A percentile compares a stretch with the other conserved stretches of the same genome.
Evolutionary conservation across 805 yeast species (phyloP).

Genomic region (Pichia cabralensis): DNA sequence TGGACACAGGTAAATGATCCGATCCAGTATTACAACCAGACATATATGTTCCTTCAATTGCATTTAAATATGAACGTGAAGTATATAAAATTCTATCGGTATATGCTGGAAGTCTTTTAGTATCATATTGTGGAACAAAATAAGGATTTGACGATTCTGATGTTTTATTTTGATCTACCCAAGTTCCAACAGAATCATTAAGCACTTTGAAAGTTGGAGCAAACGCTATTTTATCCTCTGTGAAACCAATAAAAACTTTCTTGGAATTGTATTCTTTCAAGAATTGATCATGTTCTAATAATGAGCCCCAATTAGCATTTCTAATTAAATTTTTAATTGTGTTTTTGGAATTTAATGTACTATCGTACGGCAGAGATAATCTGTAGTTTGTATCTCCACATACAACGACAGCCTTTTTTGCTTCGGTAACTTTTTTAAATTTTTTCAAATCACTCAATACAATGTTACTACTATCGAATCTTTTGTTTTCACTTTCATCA

Average conservation of each 20-base stretch:
- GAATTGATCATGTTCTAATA: conserved; percentile 37
- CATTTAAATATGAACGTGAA: conserved; percentile 11
- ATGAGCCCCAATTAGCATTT: conserved; percentile 22
- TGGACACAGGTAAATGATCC: conserved; percentile 48
- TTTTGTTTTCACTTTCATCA: conserved; percentile 12
- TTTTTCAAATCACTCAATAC: conserved; percentile 2
- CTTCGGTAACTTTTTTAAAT: conserved; percentile 2
- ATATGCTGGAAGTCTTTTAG: conserved; percentile 42
- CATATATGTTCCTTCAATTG: conserved; percentile 14
- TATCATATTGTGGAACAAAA: conserved; percentile 16
- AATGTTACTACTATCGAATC: conserved; percentile 2
- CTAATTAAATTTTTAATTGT: conserved; percentile 4
- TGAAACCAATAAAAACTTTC: conserved; percentile 33
- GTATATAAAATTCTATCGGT: conserved; percentile 46
- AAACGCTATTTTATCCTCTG: conserved; percentile 38
- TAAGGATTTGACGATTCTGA: conserved; percentile 1
- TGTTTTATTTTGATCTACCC: not conserved
- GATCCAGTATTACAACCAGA: conserved; percentile 25
- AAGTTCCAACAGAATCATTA: conserved; percentile 6
- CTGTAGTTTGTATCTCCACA: conserved; percentile 52
- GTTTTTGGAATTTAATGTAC: conserved; percentile 12
- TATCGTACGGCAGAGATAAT: conserved; percentile 14
- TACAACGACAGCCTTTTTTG: conserved; percentile 25
- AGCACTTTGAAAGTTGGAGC: conserved; percentile 45
- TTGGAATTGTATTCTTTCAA: conserved; percentile 24